Conservation (phyloP, 805 yeast genomes). For the Nakazawaea ernobii region DNA sequence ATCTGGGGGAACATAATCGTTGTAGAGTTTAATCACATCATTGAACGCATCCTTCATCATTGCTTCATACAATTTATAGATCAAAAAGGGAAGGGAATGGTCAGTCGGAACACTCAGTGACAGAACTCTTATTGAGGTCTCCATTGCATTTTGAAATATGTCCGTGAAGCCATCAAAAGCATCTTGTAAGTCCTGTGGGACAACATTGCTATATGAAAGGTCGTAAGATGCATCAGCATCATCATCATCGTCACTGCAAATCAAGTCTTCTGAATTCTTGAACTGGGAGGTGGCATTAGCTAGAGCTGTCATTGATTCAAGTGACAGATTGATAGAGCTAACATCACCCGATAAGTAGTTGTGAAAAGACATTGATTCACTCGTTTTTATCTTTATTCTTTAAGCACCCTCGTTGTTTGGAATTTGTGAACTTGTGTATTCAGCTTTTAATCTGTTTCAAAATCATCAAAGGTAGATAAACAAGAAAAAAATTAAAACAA, state of each 20-base stretch:
- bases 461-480: too few relatives aligned
- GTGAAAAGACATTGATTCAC: too few relatives aligned
- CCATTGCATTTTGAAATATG: background rate
- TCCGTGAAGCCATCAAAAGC: background rate
- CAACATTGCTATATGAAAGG: background rate
- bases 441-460: too few relatives aligned
- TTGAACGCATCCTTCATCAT: background rate
- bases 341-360: too few relatives aligned
- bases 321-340: background rate
- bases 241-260: background rate
- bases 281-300: too few relatives aligned
- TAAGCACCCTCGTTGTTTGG: too few relatives aligned
- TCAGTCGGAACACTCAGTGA: background rate
- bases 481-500: too few relatives aligned
- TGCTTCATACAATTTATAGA: background rate
- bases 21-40: background rate
- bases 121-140: background rate
- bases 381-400: too few relatives aligned
- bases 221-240: background rate
- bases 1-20: background rate
- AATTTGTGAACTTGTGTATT: too few relatives aligned
- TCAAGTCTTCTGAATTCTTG: background rate
- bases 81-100: background rate
- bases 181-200: background rate
- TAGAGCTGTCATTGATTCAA: background rate